phyloP scores from a whole-genome alignment of 768 basidiomycete species.

The Lentinula sp. region DNA sequence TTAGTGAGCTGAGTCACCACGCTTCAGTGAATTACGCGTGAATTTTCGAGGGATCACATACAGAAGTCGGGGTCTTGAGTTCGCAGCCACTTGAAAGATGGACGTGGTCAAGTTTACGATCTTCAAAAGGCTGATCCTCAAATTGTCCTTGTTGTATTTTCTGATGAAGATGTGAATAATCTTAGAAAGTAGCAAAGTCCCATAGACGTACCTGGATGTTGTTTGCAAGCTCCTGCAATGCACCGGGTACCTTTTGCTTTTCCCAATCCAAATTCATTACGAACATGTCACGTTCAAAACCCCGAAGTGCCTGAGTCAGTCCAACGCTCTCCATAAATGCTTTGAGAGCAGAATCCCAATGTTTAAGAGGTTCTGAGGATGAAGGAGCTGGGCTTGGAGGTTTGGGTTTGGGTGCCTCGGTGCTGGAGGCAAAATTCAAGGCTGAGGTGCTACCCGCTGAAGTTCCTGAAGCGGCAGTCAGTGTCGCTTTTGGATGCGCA shows the following conservation, averaged over 20 bases:
- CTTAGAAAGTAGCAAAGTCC: neutral
- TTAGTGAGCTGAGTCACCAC: constrained; percentile 47
- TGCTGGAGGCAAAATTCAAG: neutral
- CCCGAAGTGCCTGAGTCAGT: constrained; percentile 50
- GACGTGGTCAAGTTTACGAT: constrained; percentile 62
- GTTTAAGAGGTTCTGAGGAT: constrained; percentile 32
- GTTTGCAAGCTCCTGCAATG: constrained; percentile 44
- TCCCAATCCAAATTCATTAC: constrained; percentile 68
- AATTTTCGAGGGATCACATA: constrained; percentile 25
- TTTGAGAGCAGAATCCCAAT: constrained; percentile 58
- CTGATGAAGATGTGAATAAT: constrained; percentile 16
- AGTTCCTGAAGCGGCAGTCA: neutral
- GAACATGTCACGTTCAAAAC: constrained; percentile 66
- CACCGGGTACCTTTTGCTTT: constrained; percentile 44
- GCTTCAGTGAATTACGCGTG: neutral
- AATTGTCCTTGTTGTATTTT: constrained; percentile 13
- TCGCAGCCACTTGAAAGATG: constrained; percentile 38
- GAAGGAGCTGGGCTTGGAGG: constrained; percentile 34
- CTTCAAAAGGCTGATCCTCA: constrained; percentile 40
- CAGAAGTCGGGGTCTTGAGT: constrained; percentile 52
- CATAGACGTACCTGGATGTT: constrained; percentile 40
- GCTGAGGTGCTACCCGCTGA: neutral
- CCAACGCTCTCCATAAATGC: constrained; percentile 50
- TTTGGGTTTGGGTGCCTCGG: neutral
- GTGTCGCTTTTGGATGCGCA: neutral